phyloP scores from a whole-genome alignment of 768 basidiomycete genomes.

The Russula vinacea region DNA sequence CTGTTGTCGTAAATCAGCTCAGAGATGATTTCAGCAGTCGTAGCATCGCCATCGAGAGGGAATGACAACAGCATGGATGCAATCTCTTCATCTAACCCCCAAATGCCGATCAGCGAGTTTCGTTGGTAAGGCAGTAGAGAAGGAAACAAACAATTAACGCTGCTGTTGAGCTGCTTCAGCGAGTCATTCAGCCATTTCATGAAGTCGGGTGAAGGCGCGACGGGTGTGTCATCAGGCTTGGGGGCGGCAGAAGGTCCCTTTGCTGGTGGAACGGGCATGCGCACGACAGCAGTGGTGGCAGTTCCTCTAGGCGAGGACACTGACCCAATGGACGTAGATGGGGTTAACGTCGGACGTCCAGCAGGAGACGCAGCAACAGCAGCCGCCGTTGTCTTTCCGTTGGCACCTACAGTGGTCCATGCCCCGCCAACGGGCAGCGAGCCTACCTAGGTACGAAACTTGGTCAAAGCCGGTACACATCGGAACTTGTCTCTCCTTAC shows the following conservation, averaged over 20 bases:
- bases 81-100: slow-evolving; percentile 82
- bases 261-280: slow-evolving; percentile 32
- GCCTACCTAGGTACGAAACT: slow-evolving; percentile 24
- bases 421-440: slow-evolving; percentile 45
- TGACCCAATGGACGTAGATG: slow-evolving; percentile 41
- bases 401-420: slow-evolving; percentile 86
- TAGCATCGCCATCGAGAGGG: slow-evolving; percentile 81
- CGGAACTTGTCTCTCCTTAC: slow-evolving; percentile 38
- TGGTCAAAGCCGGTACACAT: slow-evolving; percentile 14
- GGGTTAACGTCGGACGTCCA: slow-evolving; percentile 38
- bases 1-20: slow-evolving; percentile 94
- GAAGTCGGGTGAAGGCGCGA: slow-evolving; percentile 83
- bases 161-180: slow-evolving; percentile 70
- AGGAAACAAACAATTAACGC: slow-evolving; percentile 60
- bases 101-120: slow-evolving; percentile 9
- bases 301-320: slow-evolving; percentile 33
- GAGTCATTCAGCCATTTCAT: slow-evolving; percentile 87
- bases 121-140: not conserved
- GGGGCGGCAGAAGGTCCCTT: slow-evolving; percentile 33
- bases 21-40: slow-evolving; percentile 86
- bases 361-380: slow-evolving; percentile 39
- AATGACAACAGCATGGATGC: slow-evolving; percentile 93
- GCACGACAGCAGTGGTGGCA: slow-evolving; percentile 7
- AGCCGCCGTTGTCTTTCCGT: slow-evolving; percentile 54
- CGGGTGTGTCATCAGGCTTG: slow-evolving; percentile 59